Evolutionary conservation across 1,284 basidiomycete genomes (phyloP).

Genomic region (Malassezia vespertilionis): DNA sequence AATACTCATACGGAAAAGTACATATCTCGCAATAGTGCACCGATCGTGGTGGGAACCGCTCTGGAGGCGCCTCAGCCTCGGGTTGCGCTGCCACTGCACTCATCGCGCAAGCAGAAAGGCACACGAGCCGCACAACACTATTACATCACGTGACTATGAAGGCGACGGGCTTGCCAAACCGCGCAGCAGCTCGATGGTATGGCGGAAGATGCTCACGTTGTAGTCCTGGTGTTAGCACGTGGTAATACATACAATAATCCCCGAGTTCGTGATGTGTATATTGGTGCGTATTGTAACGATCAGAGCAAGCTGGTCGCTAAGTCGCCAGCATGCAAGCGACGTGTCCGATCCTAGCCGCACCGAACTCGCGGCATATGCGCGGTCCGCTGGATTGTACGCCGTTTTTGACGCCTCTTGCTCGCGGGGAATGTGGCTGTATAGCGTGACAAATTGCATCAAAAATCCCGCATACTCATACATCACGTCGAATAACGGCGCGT

Average conservation of each 20-base stretch:
- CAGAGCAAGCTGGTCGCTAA: constrained; percentile 66
- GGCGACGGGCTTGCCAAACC: constrained; percentile 16
- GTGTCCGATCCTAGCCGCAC: constrained; percentile 59
- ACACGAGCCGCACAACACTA: neutral
- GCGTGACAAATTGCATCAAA: constrained; percentile 68
- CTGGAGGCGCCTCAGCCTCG: neutral
- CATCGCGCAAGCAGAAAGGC: constrained; percentile 1
- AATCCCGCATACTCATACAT: constrained; percentile 84
- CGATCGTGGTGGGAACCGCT: constrained; percentile 19
- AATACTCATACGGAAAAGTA: constrained; percentile 46
- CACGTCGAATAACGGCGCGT: constrained; percentile 71
- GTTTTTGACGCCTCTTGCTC: neutral
- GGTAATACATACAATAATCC: constrained; percentile 53
- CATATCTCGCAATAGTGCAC: constrained; percentile 38
- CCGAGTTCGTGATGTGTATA: constrained; percentile 65
- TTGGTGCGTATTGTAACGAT: constrained; percentile 68
- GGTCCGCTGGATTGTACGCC: too few species aligned
- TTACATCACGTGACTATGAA: constrained; percentile 4
- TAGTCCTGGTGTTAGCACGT: constrained; percentile 54
- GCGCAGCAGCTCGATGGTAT: constrained; percentile 50
- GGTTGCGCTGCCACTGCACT: constrained; percentile 1
- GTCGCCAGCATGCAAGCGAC: constrained; percentile 73
- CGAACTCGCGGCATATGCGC: constrained; percentile 32
- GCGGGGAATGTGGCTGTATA: constrained; percentile 60
- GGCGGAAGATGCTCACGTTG: constrained; percentile 73